These are phyloP conservation scores for Fragilariopsis cylindrus DNA, from an alignment of 108 stramenopile species.

Conservation along the genomic window DNA sequence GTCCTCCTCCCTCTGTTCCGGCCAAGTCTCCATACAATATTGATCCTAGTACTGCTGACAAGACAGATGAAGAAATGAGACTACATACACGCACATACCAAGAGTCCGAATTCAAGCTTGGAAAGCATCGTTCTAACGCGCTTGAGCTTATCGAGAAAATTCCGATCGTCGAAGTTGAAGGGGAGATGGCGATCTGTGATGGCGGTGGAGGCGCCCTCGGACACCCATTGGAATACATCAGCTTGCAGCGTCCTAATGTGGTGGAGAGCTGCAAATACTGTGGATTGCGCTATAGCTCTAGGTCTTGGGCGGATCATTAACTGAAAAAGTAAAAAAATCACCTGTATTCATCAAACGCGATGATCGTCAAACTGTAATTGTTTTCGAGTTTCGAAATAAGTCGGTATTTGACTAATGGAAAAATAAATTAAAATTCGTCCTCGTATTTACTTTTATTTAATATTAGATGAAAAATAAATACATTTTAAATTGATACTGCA, in stretches of 20 bases:
- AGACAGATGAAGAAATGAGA: constrained; percentile 40
- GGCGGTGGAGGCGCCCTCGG: constrained; percentile 96
- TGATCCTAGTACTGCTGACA: constrained; percentile 35
- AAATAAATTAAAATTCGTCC: too few relatives aligned
- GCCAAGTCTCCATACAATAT: constrained; percentile 35
- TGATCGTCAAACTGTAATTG: too few relatives aligned
- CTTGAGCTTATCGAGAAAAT: constrained; percentile 84
- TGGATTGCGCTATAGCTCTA: constrained; percentile 59
- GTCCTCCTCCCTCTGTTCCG: constrained; percentile 33
- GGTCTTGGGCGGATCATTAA: constrained; percentile 26
- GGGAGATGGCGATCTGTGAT: constrained; percentile 91
- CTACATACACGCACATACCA: constrained; percentile 30
- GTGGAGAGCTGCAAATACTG: constrained; percentile 78
- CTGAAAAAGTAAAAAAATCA: not conserved
- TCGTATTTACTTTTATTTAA: too few relatives aligned
- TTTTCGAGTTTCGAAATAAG: too few relatives aligned
- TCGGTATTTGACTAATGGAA: too few relatives aligned
- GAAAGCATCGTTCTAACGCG: constrained; percentile 95
- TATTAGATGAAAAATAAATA: too few relatives aligned
- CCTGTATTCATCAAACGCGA: not conserved
- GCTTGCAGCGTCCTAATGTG: constrained; percentile 65
- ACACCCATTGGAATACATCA: constrained; percentile 94
- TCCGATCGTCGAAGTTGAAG: constrained; percentile 89
- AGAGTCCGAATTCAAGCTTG: constrained; percentile 63
- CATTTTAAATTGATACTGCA: too few relatives aligned